A percentile compares a stretch with the other conserved stretches of the same genome.
Conservation (phyloP, 352 stramenopile species). For the Phytopythium sindhum region DNA sequence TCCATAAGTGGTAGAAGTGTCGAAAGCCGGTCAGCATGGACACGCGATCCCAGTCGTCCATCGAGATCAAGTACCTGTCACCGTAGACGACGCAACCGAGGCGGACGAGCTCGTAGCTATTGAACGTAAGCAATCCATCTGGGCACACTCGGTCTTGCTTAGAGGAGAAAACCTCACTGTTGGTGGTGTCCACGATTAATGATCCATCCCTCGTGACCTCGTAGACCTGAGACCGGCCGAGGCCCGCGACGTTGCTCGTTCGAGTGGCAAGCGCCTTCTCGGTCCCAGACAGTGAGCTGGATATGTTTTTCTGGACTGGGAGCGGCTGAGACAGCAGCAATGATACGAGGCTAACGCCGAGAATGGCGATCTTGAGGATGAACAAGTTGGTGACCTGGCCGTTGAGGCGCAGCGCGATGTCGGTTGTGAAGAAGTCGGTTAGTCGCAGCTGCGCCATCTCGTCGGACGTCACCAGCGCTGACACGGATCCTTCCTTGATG, state of each 20-base stretch:
- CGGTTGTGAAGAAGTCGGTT: conserved; percentile 10
- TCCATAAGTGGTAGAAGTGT: conserved; percentile 10
- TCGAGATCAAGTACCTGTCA: conserved; percentile 8
- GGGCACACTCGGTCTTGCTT: background rate
- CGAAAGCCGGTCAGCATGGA: conserved; percentile 3
- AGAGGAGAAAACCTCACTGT: background rate
- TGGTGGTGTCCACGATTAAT: background rate
- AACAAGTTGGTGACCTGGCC: conserved; percentile 11
- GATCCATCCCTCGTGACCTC: conserved; percentile 6
- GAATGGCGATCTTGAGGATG: conserved; percentile 8
- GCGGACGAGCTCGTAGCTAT: conserved; percentile 4
- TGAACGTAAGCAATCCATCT: background rate
- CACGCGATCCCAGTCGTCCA: conserved; percentile 8
- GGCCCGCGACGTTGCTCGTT: conserved; percentile 22
- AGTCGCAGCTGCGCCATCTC: conserved; percentile 6
- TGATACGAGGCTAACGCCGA: conserved; percentile 14
- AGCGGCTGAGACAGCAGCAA: conserved; percentile 2
- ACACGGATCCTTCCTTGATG: conserved; percentile 5
- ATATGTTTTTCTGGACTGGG: background rate
- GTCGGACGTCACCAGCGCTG: conserved; percentile 10
- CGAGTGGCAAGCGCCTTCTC: conserved; percentile 26
- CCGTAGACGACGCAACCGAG: conserved; percentile 7
- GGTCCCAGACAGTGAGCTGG: conserved; percentile 1
- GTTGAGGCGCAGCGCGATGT: conserved; percentile 14
- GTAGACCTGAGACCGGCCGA: conserved; percentile 25